These are phyloP conservation scores for Pinus taeda DNA, from an alignment of 75 land plant species.

Conservation along the genomic window DNA sequence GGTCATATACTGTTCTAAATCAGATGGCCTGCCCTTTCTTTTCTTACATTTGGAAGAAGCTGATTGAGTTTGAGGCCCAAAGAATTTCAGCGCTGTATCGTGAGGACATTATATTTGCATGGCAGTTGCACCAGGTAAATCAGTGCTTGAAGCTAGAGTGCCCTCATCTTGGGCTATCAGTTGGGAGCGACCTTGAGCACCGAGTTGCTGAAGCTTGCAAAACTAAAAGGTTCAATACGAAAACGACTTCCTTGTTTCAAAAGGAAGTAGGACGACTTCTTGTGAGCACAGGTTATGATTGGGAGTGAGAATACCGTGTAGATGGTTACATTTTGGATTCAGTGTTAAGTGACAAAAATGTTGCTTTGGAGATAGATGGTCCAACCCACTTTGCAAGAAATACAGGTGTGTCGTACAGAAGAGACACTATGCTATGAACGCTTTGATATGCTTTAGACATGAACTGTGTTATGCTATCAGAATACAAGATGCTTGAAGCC, in stretches of 20 bases:
- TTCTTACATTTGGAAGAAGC: slow-evolving; percentile 52
- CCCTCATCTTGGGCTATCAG: slow-evolving; percentile 52
- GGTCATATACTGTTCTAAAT: slow-evolving; percentile 90
- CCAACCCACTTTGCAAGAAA: slow-evolving; percentile 92
- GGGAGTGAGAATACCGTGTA: slow-evolving; percentile 65
- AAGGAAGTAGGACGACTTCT: slow-evolving; percentile 85
- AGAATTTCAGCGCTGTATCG: slow-evolving; percentile 52
- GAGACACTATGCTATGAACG: neutral
- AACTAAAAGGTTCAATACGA: slow-evolving; percentile 65
- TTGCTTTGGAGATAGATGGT: slow-evolving; percentile 93
- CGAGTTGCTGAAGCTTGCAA: slow-evolving; percentile 65
- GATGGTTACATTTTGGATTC: slow-evolving; percentile 87
- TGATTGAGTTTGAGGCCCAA: slow-evolving; percentile 51
- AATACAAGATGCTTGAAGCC: neutral
- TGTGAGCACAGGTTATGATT: slow-evolving; percentile 77
- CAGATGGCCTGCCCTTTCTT: slow-evolving; percentile 69
- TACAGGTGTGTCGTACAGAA: slow-evolving; percentile 34
- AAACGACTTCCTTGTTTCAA: slow-evolving; percentile 74
- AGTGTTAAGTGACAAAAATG: slow-evolving; percentile 63
- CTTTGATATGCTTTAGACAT: neutral
- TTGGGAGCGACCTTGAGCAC: slow-evolving; percentile 45
- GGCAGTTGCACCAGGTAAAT: slow-evolving; percentile 70
- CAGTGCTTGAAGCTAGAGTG: slow-evolving; percentile 69
- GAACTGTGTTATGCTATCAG: neutral
- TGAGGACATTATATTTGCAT: slow-evolving; percentile 64